These are phyloP conservation scores for Penicillium sp. DNA, from an alignment of 2,329 filamentous ascomycete genomes.

Conservation along the genomic window DNA sequence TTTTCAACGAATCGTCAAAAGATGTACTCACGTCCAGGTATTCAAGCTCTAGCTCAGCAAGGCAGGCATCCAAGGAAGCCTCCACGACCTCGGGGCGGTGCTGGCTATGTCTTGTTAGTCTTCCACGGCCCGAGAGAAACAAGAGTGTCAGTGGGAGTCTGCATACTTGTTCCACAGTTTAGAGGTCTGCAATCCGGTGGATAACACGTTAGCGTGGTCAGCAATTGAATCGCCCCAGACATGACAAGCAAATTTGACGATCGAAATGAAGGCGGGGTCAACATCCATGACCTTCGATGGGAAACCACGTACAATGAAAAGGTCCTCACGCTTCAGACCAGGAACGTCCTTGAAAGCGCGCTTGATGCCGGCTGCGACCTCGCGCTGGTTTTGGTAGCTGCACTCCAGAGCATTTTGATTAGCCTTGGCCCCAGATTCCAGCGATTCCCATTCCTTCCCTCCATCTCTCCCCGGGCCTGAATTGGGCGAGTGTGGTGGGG, in stretches of 20 bases:
- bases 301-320: slow-evolving; percentile 32
- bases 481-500: not conserved
- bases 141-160: not conserved
- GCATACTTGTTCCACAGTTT: slow-evolving; percentile 53
- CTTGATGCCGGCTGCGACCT: slow-evolving; percentile 32
- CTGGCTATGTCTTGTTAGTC: slow-evolving; percentile 19
- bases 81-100: slow-evolving; percentile 49
- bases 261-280: too few relatives aligned
- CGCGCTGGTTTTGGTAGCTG: slow-evolving; percentile 36
- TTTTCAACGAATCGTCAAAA: too few relatives aligned
- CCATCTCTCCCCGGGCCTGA: too few relatives aligned
- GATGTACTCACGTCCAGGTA: slow-evolving; percentile 47
- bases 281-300: too few relatives aligned
- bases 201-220: too few relatives aligned
- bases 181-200: slow-evolving; percentile 39
- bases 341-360: slow-evolving; percentile 33
- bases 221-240: too few relatives aligned
- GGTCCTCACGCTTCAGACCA: slow-evolving; percentile 37
- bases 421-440: not conserved
- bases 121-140: not conserved
- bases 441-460: too few relatives aligned
- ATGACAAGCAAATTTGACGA: too few relatives aligned
- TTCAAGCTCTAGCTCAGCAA: slow-evolving; percentile 48
- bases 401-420: not conserved
- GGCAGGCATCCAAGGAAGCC: slow-evolving; percentile 44